Percentiles rank a stretch among this genome's conserved stretches.
Evolutionary conservation across 192 early-diverging fungal genomes (phyloP).

Genomic region (Rhizophagus clarus): DNA sequence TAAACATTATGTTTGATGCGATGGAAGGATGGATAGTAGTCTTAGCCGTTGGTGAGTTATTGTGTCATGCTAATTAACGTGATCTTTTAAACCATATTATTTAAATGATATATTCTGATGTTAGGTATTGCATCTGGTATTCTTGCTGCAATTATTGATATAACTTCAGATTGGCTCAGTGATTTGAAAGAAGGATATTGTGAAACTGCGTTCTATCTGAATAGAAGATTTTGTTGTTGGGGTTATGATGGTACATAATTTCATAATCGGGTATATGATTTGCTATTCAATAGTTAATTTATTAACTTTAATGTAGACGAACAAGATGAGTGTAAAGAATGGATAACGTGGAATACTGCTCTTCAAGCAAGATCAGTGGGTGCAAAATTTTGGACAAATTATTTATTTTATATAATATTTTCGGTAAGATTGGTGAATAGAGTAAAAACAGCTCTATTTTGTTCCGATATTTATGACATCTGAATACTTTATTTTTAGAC

Average conservation of each 20-base stretch:
- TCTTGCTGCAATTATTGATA: slow-evolving; percentile 69
- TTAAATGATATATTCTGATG: slow-evolving; percentile 46
- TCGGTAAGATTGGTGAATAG: slow-evolving; percentile 23
- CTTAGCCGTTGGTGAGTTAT: slow-evolving; percentile 59
- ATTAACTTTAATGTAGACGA: slow-evolving; percentile 29
- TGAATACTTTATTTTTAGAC: slow-evolving; percentile 6
- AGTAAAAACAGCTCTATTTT: not conserved
- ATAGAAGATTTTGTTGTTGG: slow-evolving; percentile 80
- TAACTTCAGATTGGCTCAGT: slow-evolving; percentile 80
- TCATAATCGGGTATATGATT: not conserved
- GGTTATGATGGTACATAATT: slow-evolving; percentile 52
- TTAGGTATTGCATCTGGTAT: slow-evolving; percentile 55
- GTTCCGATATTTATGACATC: not conserved
- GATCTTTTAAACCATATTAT: slow-evolving; percentile 33
- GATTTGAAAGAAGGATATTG: slow-evolving; percentile 88
- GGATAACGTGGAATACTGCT: slow-evolving; percentile 45
- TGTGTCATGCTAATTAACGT: not conserved
- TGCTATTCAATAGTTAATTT: not conserved
- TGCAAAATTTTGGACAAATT: slow-evolving; percentile 41
- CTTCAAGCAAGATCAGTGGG: slow-evolving; percentile 14
- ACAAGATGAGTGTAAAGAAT: slow-evolving; percentile 36
- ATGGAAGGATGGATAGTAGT: slow-evolving; percentile 89
- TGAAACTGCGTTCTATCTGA: slow-evolving; percentile 71
- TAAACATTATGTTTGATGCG: slow-evolving; percentile 69
- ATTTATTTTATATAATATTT: slow-evolving; percentile 51